phyloP scores from a whole-genome alignment of 495 filamentous ascomycete genomes.

The Antarctomyces pellizariae region DNA sequence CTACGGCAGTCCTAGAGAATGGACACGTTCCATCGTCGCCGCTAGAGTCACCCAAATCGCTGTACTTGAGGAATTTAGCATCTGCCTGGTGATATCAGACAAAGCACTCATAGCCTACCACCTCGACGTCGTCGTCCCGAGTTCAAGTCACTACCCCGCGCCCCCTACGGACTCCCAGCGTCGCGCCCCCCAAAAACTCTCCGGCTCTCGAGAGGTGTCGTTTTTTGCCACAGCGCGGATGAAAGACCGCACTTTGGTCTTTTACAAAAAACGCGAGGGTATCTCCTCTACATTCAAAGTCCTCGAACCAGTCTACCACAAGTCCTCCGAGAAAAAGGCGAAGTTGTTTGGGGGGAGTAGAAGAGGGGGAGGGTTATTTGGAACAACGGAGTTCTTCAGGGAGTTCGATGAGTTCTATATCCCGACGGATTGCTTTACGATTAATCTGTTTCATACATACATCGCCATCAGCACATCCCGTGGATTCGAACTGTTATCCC shows the following conservation, averaged over 20 bases:
- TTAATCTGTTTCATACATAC: conserved; percentile 86
- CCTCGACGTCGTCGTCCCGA: conserved; percentile 66
- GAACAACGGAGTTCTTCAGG: conserved; percentile 84
- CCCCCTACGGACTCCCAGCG: conserved; percentile 38
- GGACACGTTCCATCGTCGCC: conserved; percentile 58
- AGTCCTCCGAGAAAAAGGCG: conserved; percentile 50
- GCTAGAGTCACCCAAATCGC: conserved; percentile 73
- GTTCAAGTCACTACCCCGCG: conserved; percentile 34
- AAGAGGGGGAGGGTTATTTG: conserved; percentile 20
- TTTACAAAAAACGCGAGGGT: conserved; percentile 92
- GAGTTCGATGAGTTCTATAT: conserved; percentile 99
- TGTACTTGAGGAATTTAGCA: conserved; percentile 83
- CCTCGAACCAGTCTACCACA: conserved; percentile 84
- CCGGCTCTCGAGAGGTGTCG: conserved; percentile 66
- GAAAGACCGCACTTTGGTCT: conserved; percentile 84
- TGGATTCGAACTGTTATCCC: conserved; percentile 87
- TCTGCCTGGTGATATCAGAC: conserved; percentile 77
- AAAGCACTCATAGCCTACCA: conserved; percentile 85
- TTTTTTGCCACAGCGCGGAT: conserved; percentile 91
- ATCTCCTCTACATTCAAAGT: conserved; percentile 87
- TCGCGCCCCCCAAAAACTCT: conserved; percentile 74
- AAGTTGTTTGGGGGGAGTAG: conserved; percentile 35
- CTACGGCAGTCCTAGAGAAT: conserved; percentile 65
- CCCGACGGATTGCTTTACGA: conserved; percentile 79
- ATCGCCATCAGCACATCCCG: conserved; percentile 76